Evolutionary conservation across 1,284 basidiomycete genomes (phyloP).

Genomic region (Marasmius fiardii): DNA sequence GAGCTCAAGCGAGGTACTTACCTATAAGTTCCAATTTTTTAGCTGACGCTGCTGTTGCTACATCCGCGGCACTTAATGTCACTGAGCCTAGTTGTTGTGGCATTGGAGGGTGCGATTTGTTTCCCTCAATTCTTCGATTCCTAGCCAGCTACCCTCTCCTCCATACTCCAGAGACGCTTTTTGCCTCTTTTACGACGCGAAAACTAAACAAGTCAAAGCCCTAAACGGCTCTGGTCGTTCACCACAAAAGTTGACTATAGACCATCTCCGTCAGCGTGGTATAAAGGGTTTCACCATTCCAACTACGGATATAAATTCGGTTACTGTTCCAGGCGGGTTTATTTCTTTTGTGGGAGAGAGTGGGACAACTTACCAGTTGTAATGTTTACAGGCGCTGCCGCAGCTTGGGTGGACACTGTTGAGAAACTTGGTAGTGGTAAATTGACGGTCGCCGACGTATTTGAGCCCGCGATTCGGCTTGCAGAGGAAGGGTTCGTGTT

Average conservation of each 20-base stretch:
- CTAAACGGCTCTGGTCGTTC: constrained; percentile 87
- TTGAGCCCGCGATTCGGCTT: constrained; percentile 82
- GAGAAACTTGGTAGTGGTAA: constrained; percentile 83
- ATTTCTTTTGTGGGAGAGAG: too few relatives aligned
- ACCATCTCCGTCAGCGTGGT: constrained; percentile 70
- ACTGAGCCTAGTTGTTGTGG: constrained; percentile 81
- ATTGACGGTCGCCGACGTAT: constrained; percentile 74
- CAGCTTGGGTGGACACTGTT: constrained; percentile 91
- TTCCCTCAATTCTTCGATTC: neutral
- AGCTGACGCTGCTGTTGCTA: constrained; percentile 77
- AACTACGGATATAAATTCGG: constrained; percentile 75
- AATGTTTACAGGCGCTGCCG: constrained; percentile 91
- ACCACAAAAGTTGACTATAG: constrained; percentile 77
- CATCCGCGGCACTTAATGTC: constrained; percentile 86
- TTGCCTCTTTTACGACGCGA: constrained; percentile 87
- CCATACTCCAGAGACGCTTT: constrained; percentile 71
- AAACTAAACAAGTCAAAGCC: constrained; percentile 75
- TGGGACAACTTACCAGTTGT: too few relatives aligned
- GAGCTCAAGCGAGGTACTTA: neutral
- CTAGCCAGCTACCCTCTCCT: neutral
- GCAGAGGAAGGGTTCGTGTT: constrained; percentile 77
- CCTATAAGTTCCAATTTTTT: constrained; percentile 2
- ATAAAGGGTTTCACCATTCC: constrained; percentile 69
- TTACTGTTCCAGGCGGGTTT: constrained; percentile 80
- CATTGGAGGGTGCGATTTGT: constrained; percentile 71